A percentile compares a stretch with the other conserved stretches of the same genome.
Evolutionary conservation across 2,329 filamentous ascomycete genomes (phyloP).

Genomic region (Penicillium sp.): DNA sequence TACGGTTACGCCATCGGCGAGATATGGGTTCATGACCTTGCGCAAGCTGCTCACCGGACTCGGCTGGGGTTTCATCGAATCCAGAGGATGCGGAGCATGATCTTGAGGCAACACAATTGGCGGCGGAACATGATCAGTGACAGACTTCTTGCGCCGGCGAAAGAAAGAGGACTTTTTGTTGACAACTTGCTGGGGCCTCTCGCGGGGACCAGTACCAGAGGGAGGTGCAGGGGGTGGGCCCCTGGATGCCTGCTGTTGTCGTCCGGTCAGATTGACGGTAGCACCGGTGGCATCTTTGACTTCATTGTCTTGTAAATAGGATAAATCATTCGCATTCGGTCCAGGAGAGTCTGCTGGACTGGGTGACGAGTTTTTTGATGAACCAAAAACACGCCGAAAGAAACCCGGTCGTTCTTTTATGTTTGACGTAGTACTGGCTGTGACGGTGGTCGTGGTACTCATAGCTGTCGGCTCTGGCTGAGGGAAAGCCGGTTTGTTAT

Average conservation of each 20-base stretch:
- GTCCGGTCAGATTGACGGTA: conserved; percentile 23
- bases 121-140: conserved; percentile 64
- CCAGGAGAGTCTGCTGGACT: conserved; percentile 19
- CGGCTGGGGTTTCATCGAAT: conserved; percentile 36
- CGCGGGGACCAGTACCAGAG: conserved; percentile 23
- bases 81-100: conserved; percentile 38
- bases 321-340: conserved; percentile 19
- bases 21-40: conserved; percentile 82
- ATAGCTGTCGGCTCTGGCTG: conserved; percentile 42
- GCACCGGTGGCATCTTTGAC: conserved; percentile 21
- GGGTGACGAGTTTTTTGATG: conserved; percentile 56
- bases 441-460: conserved; percentile 15
- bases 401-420: conserved; percentile 77
- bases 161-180: conserved; percentile 97
- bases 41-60: conserved; percentile 78
- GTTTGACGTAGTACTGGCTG: conserved; percentile 3
- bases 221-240: conserved; percentile 21
- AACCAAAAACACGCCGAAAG: conserved; percentile 88
- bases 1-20: conserved; percentile 43
- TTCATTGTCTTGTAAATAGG: conserved; percentile 28
- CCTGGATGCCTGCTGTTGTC: conserved; percentile 29
- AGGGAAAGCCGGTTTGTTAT: conserved; percentile 47
- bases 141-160: conserved; percentile 84
- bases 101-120: conserved; percentile 52
- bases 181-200: conserved; percentile 55